Evolutionary conservation across 257 asterid genomes (phyloP), one percentile per base, ranked within the genome.

Genomic region (Plantago ovata): DNA sequence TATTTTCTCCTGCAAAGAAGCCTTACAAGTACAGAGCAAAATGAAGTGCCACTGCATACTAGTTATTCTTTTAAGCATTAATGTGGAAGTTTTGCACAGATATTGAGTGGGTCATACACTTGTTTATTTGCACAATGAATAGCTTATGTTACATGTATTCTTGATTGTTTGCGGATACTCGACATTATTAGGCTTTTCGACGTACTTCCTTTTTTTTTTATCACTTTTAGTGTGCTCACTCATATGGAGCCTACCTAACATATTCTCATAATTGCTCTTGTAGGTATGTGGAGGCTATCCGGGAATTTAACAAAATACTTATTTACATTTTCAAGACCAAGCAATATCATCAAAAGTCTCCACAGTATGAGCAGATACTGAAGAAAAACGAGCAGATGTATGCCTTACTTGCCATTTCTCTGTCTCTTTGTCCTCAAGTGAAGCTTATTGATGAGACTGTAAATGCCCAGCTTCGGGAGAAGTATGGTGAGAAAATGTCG

Each of bases 371-470:
- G 73, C 98, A 92, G 75, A 85, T 92, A 68, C 71, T 92, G 75
- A 88, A 92, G 85, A 92, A 92, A 82, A 92, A 88, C 14, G 96
- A 89, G 81, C 99, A 93, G 84, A 89, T 93, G 98, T 89, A 93
- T 75, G 98, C 97, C n/a, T 66, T 93, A 68, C 84, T 93, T 73
- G 97, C 98, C 22, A 75, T 87, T 43, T 76, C 77, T 61, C 86
- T 89, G 39, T 93, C 97, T 40, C 95, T 93, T 51, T 89, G 95
- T 73, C 99, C 96, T 65, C 95, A 86, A 71, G 75, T 76, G 70
- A 81, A 83, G 73, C 92, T 89, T 72, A 95, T 86, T 38, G 99
- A 93, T 39, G 97, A 93, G 81, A 81, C 86, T 18, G 97, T 84
- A 38, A 81, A 82, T 72, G 68, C 92, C 63, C 97, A 93, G 58